Base-by-base conservation (phyloP, 225 moss, liverwort and hornwort species). In the Marchantia paleacea region DNA sequence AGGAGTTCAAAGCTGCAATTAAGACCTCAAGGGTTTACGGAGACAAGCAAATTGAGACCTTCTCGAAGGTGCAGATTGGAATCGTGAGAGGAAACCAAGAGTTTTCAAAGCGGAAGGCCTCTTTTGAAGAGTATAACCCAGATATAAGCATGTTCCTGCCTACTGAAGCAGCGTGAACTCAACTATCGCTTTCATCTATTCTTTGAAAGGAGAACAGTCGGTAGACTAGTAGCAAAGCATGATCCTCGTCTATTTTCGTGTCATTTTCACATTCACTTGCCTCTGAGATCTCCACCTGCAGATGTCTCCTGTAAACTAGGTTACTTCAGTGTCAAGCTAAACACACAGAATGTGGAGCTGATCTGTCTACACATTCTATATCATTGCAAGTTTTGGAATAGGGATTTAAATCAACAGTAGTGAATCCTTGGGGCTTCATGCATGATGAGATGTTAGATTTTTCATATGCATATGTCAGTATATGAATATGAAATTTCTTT, bases 31-130 rank as follows among this genome's bases (percentile, higher is more conserved):
- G 70, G 82, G 90, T 87, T n/a, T 88, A 89, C 69, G 86, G 81
- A 58, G 92, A 95, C 84, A 87, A 81, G 82, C 85, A 87, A 65
- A 91, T 95, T 28, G 91, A 95, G 82, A 90, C 85, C 20, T 92
- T 91, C 81, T 93, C 91, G 18, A 93, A 87, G 63, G 94, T 93
- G 55, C 85, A 91, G 63, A 90, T 97, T 83, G 97, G 97, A 51
- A 87, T 97, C 25, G 95, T 90, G 39, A 88, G 86, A 88, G 97
- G 93, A 20, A 93, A 85, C 75, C 81, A 86, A 31, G 82, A 85
- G 69, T 83, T 81, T 52, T 78, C 83, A 20, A 88, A 83, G 19
- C 78, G 85, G 66, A 88, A 85, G 64, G 85, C 88, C 8, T 88
- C 88, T 58, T 88, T 88, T 83, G 88, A 88, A 71, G 88, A 83